Evolutionary conservation across 2,329 filamentous ascomycete species (phyloP).

Genomic region (Thelonectria rubi): DNA sequence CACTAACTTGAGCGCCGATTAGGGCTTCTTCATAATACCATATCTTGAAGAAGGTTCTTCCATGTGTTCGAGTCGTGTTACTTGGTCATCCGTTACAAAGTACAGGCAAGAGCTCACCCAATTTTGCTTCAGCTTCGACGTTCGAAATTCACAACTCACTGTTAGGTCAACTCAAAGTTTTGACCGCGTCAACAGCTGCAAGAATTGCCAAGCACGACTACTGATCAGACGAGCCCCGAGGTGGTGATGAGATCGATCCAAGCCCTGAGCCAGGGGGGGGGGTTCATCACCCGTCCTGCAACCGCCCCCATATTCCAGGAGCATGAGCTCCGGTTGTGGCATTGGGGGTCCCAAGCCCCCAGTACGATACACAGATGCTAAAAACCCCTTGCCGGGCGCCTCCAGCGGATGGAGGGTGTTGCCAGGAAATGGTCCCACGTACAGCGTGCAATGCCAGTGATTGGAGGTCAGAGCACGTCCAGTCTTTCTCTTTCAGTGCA

Average conservation of each 20-base stretch:
- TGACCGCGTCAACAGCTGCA: neutral
- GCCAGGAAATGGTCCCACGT: too few relatives aligned
- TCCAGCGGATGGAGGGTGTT: too few relatives aligned
- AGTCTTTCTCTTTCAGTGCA: neutral
- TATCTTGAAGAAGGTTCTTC: too few relatives aligned
- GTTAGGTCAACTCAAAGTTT: neutral
- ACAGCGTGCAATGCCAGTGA: too few relatives aligned
- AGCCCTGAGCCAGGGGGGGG: neutral
- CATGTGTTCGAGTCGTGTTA: too few relatives aligned
- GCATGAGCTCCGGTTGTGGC: slow-evolving; percentile 14
- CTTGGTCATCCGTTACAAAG: too few relatives aligned
- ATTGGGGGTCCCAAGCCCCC: too few relatives aligned
- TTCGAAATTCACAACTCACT: slow-evolving; percentile 7
- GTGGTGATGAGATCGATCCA: slow-evolving; percentile 13
- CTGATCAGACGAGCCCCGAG: neutral
- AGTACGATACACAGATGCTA: too few relatives aligned
- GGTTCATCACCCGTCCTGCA: slow-evolving; percentile 1
- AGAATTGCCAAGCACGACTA: neutral
- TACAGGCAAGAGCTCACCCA: too few relatives aligned
- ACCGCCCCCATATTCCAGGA: slow-evolving; percentile 10
- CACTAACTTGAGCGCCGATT: too few relatives aligned
- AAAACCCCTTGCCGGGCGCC: neutral
- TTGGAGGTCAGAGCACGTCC: too few relatives aligned
- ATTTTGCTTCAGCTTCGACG: slow-evolving; percentile 6
- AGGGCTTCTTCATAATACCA: too few relatives aligned